phyloP scores from a whole-genome alignment of 1,139 yeast species.

The Fermentozyma sake region DNA sequence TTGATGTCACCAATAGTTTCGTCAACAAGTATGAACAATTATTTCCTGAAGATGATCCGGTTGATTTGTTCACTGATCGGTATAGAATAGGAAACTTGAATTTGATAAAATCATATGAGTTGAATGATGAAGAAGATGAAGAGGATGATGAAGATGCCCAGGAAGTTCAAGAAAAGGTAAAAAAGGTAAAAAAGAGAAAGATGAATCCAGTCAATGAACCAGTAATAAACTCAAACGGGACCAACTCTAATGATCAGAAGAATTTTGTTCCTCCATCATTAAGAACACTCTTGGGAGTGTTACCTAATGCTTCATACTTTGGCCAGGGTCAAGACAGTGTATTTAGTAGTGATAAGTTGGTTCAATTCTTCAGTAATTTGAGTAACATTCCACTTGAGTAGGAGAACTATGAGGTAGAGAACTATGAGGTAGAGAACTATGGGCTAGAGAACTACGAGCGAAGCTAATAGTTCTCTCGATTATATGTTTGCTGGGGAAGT shows the following conservation, averaged over 20 bases:
- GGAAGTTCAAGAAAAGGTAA: constrained; percentile 16
- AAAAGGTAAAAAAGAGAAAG: constrained; percentile 17
- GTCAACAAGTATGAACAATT: constrained; percentile 62
- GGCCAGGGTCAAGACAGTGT: constrained; percentile 38
- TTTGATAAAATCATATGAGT: constrained; percentile 41
- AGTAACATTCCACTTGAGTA: constrained; percentile 24
- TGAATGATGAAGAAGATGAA: constrained; percentile 26
- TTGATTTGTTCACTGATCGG: constrained; percentile 40
- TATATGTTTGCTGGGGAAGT: too few relatives aligned
- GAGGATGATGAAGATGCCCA: constrained; percentile 12
- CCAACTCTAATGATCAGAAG: constrained; percentile 8
- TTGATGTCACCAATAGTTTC: constrained; percentile 61
- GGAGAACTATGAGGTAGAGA: too few relatives aligned
- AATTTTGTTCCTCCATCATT: constrained; percentile 50
- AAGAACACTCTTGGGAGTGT: constrained; percentile 46
- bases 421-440: too few relatives aligned
- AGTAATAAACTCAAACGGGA: constrained; percentile 7
- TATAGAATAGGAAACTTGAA: constrained; percentile 41
- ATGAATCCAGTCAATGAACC: constrained; percentile 3
- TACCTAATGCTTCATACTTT: constrained; percentile 49
- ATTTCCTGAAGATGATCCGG: constrained; percentile 57
- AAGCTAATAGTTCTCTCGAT: too few relatives aligned
- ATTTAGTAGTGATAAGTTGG: constrained; percentile 37
- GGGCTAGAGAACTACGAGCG: too few relatives aligned
- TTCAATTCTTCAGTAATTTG: constrained; percentile 35